Base-by-base conservation (phyloP, 2,329 filamentous ascomycete genomes). In the Sarocladium brachiariae region DNA sequence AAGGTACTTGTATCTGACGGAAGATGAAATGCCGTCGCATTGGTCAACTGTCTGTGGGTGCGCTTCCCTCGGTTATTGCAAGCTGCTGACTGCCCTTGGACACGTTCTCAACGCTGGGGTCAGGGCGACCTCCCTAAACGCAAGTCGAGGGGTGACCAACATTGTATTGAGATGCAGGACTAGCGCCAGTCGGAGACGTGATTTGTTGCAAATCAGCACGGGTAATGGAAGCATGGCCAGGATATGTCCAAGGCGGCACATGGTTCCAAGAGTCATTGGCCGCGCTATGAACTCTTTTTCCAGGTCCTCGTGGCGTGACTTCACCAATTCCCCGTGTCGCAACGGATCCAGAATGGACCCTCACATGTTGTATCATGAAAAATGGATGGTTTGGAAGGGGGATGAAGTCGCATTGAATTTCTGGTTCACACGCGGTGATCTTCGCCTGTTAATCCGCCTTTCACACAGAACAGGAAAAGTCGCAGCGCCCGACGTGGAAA, bases 401-500 rank as follows among this genome's bases (percentile, higher is more conserved):
- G 7, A 9, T 39, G 7, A 21, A 21, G 7, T 39, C 16, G 35
- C 13, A 39, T 8, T 9, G 16, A 19, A 7, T 19, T 16, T 7
- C 16, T n/a, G n/a, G 35, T 9, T 39, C 4, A 47, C 25, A 13
- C 6, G 27, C 27, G 43, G 33, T 31, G 43, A 47, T 47, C 43
- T 47, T 47, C 19, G 8, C 43, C 43, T 47, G n/a, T 47, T 33
- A 3, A 31, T 33, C 27, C 5, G 43, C 9, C 4, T 47, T 4
- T 14, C 25, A 27, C 24, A 47, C 43, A 31, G 43, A 47, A 31
- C 25, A 33, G 43, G 43, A 21, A 47, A 47, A 47, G 43, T 33
- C 43, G 43, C 43, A 33, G 14, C 27, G 18, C 43, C 43, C 43
- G 43, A 47, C 43, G 25, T 30, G 43, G 43, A 47, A 47, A 47